These are phyloP conservation scores for Periconia sp. DNA, from an alignment of 2,329 filamentous ascomycete species.

Conservation along the genomic window DNA sequence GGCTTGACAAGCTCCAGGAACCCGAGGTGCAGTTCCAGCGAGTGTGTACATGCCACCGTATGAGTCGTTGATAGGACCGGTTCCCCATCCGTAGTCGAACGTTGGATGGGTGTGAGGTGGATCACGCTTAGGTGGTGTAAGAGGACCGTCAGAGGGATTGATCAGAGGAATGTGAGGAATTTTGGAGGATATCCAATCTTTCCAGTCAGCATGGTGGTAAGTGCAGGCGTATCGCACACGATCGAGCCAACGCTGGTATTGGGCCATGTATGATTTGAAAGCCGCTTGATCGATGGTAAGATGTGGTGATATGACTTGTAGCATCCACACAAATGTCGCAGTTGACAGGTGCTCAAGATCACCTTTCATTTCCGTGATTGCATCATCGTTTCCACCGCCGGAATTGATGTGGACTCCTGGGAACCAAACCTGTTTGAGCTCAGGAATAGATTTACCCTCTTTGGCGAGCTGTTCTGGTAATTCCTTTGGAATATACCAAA, in stretches of 20 bases:
- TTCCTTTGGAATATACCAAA: slow-evolving; percentile 50
- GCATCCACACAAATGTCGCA: slow-evolving; percentile 59
- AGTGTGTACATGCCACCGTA: slow-evolving; percentile 46
- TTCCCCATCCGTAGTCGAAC: slow-evolving; percentile 51
- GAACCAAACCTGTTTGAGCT: slow-evolving; percentile 55
- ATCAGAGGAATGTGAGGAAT: slow-evolving; percentile 25
- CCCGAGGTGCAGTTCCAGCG: slow-evolving; percentile 45
- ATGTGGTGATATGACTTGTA: slow-evolving; percentile 52
- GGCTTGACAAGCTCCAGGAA: slow-evolving; percentile 49
- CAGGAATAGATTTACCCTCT: slow-evolving; percentile 23
- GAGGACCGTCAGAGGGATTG: slow-evolving; percentile 17
- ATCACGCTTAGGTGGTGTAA: slow-evolving; percentile 21
- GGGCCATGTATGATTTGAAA: slow-evolving; percentile 43
- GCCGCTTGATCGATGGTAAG: slow-evolving; percentile 50
- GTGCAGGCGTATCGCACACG: slow-evolving; percentile 32
- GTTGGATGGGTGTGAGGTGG: slow-evolving; percentile 38
- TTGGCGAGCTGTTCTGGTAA: slow-evolving; percentile 30
- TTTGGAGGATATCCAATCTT: slow-evolving; percentile 15
- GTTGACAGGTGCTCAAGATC: slow-evolving; percentile 47
- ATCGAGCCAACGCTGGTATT: slow-evolving; percentile 41
- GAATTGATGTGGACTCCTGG: slow-evolving; percentile 56
- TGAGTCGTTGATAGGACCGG: slow-evolving; percentile 46
- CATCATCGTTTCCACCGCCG: slow-evolving; percentile 49
- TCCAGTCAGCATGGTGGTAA: slow-evolving; percentile 26
- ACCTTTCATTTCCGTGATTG: slow-evolving; percentile 31